Evolutionary conservation across 2,329 filamentous ascomycete species (phyloP).

Genomic region (Trichophyton benhamiae): DNA sequence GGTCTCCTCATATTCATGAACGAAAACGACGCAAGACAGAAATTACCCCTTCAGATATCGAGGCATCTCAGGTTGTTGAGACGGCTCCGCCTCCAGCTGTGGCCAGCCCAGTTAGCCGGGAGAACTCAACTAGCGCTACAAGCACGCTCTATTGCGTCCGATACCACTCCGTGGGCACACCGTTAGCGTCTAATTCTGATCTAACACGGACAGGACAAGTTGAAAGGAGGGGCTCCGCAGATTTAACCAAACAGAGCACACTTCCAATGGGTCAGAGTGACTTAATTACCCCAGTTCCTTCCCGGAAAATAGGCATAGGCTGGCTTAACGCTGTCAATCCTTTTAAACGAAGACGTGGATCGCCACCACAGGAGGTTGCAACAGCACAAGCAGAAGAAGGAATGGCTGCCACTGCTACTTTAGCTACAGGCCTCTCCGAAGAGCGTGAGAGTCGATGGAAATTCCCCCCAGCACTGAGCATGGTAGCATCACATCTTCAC

Average conservation of each 20-base stretch:
- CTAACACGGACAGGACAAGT: not conserved
- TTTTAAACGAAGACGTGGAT: slow-evolving; percentile 46
- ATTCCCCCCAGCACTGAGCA: slow-evolving; percentile 35
- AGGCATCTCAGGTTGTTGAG: slow-evolving; percentile 12
- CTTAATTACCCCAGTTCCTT: slow-evolving; percentile 14
- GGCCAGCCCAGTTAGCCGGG: slow-evolving; percentile 46
- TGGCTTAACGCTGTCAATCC: slow-evolving; percentile 45
- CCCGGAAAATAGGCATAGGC: slow-evolving; percentile 22
- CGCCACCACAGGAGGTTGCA: slow-evolving; percentile 48
- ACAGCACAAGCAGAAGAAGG: slow-evolving; percentile 38
- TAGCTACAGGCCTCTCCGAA: slow-evolving; percentile 22
- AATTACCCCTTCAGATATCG: not conserved
- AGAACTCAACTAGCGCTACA: slow-evolving; percentile 49
- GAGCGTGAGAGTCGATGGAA: slow-evolving; percentile 35
- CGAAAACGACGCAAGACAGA: slow-evolving; percentile 7
- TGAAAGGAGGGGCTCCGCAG: slow-evolving; percentile 24
- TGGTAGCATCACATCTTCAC: slow-evolving; percentile 38
- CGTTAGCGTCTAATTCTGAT: slow-evolving; percentile 31
- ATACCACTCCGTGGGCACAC: slow-evolving; percentile 44
- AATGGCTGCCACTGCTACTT: slow-evolving; percentile 8
- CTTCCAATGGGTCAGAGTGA: too few relatives aligned
- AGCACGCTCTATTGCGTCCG: slow-evolving; percentile 54
- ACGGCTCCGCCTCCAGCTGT: slow-evolving; percentile 37
- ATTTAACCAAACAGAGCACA: slow-evolving; percentile 18
- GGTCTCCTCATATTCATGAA: slow-evolving; percentile 8